Base-by-base conservation (phyloP, 805 yeast species). In the Saturnispora halmiae region DNA sequence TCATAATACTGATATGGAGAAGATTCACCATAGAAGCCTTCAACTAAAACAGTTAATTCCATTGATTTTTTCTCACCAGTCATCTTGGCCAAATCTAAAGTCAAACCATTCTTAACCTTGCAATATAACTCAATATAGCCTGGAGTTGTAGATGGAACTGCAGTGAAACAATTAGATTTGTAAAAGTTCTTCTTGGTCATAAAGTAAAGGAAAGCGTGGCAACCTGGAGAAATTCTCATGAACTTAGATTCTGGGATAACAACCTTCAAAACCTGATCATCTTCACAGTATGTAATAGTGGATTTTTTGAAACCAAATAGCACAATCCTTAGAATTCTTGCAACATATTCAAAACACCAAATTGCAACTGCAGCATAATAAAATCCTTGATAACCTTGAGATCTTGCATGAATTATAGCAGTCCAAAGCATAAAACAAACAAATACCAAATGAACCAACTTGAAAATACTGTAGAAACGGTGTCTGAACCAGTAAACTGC, bases 11-110 rank as follows among this genome's bases (percentile, higher is more conserved):
- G 65, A 20, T 75, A 65, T 3, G 80, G 72, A 4, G 70, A 57
- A 11, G 70, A 52, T 35, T 68, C 65, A 3, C 90, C 88, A 53
- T 83, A 82, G 6, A 88, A 88, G 1, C 92, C 92, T 53, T 82
- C 94, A 6, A 76, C 52, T 3, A 63, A 51, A 13, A 67, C 59
- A 25, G 59, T 62, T 36, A 72, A 55, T 21, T 58, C 46, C 16
- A 31, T 13, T 30, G 36, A 19, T 16, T 34, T 26, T 11, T 37
- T 41, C 15, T 50, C 51, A 35, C 43, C 49, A 32, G 40, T 9
- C 14, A 47, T 55, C 18, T 50, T 25, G 29, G 63, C 58, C 26
- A 75, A 48, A 14, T 58, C 55, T 47, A 60, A 66, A 13, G 85
- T 77, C 40, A 75, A 56, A 43, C 85, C 86, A n/a, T 66, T 66